Evolutionary conservation across 1,139 yeast species (phyloP).

Genomic region (Yamadazyma diddensiae): DNA sequence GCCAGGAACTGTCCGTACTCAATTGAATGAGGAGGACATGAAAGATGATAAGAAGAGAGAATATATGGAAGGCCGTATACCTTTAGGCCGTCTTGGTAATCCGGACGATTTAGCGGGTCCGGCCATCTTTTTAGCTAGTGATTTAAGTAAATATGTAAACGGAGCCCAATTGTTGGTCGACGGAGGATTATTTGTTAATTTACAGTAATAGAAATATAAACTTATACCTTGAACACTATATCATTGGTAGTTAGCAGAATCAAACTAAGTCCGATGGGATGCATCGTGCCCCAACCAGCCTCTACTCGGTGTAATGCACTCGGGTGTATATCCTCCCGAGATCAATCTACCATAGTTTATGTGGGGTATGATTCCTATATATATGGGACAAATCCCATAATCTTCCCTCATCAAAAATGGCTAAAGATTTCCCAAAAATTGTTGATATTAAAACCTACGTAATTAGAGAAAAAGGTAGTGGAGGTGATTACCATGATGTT

Average conservation of each 20-base stretch:
- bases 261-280: no score
- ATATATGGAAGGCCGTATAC: slow-evolving; percentile 41
- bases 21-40: slow-evolving; percentile 37
- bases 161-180: slow-evolving; percentile 47
- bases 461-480: slow-evolving; percentile 41
- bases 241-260: no score
- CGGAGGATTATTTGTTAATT: slow-evolving; percentile 45
- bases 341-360: neutral
- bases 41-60: slow-evolving; percentile 25
- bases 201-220: slow-evolving; percentile 23
- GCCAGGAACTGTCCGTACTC: slow-evolving; percentile 44
- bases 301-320: neutral
- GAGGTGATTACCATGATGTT: slow-evolving; percentile 51
- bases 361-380: no score
- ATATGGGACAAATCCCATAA: no score
- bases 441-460: slow-evolving; percentile 39
- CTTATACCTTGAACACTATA: no score
- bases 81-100: slow-evolving; percentile 42
- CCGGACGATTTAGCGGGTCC: slow-evolving; percentile 48
- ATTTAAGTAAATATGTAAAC: slow-evolving; percentile 37
- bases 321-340: neutral
- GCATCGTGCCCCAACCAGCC: no score
- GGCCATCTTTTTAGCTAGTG: slow-evolving; percentile 45
- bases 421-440: slow-evolving; percentile 37
- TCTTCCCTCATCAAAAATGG: no score